Evolutionary conservation across 306 rosid species (phyloP), one percentile per base, ranked within the genome.

Genomic region (Cucurbita argyrosperma): DNA sequence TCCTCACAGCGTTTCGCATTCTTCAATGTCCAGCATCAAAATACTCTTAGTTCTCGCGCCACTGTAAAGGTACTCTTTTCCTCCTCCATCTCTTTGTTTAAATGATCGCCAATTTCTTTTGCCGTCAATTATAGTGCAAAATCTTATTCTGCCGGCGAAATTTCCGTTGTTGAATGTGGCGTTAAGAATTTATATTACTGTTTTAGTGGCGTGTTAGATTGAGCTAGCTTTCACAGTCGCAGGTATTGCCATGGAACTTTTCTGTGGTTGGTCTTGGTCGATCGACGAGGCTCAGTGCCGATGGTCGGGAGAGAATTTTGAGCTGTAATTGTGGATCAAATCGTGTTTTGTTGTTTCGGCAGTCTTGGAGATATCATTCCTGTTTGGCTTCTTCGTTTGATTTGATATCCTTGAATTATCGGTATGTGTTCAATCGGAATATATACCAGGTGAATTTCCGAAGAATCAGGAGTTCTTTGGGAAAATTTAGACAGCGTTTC

Each of bases 41-140:
- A 59, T 14, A 53, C 65, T 39, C 65, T 79, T 10, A 16, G 5
- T 23, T 77, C 74, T 43, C 46, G 51, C 79, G 15, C 82, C 75
- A 74, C 73, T 55, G 76, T 66, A 16, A 80, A 79, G 92, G 96
- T 84, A 71, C 73, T 56, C 72, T 47, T 15, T 70, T 56, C 72
- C 54, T 12, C 57, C 65, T 71, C 71, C 74, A 71, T 75, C 53
- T 37, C 38, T 66, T 35, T 40, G 47, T 74, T 47, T 19, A 51
- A 66, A 66, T 6, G 15, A 11, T 47, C 51, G 1, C 7, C 71
- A 11, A 8, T 59, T 18, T 47, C 18, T 1, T 57, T 43, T 12
- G 7, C 66, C 50, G 46, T 74, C 18, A 21, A 3, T 14, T 4
- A 75, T 61, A 23, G 26, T 38, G 57, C 39, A 21, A 3, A 59